Percentiles rank a stretch among this genome's conserved stretches.
phyloP scores from a whole-genome alignment of 1,139 yeast genomes.

The Debaryomyces udenii region DNA sequence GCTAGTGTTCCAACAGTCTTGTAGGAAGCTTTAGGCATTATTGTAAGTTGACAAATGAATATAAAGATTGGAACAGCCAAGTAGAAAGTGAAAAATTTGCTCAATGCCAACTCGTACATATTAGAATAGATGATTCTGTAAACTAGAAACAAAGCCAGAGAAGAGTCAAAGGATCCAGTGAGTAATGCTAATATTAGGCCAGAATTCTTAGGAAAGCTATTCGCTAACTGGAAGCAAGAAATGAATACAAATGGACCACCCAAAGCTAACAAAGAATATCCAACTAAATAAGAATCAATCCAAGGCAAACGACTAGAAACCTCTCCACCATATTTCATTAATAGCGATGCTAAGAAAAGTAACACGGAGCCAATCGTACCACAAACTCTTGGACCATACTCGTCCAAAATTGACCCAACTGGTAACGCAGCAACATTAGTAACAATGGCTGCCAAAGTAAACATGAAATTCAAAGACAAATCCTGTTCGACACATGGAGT shows the following conservation, averaged over 20 bases:
- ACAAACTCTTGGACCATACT: conserved; percentile 76
- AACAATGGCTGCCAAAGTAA: conserved; percentile 82
- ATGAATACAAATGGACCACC: conserved; percentile 53
- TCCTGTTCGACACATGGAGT: conserved; percentile 71
- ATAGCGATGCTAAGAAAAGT: conserved; percentile 54
- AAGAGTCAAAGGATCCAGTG: conserved; percentile 48
- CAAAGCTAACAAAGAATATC: conserved; percentile 45
- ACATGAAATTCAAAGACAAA: conserved; percentile 75
- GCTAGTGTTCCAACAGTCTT: conserved; percentile 71
- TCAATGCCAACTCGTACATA: conserved; percentile 33
- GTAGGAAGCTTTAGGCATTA: conserved; percentile 81
- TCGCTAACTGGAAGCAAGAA: conserved; percentile 50
- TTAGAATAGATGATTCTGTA: conserved; percentile 67
- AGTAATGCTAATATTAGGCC: conserved; percentile 45
- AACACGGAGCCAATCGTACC: conserved; percentile 73
- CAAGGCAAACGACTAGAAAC: conserved; percentile 17
- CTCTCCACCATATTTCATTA: conserved; percentile 41
- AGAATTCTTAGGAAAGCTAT: conserved; percentile 45
- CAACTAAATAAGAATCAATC: conserved; percentile 41
- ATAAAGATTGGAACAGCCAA: conserved; percentile 75
- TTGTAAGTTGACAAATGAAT: conserved; percentile 64
- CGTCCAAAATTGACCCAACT: conserved; percentile 78
- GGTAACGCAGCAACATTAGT: conserved; percentile 84
- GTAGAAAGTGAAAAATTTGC: conserved; percentile 66
- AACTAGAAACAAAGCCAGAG: conserved; percentile 49